Percentiles rank a stretch among this genome's conserved stretches.
phyloP scores from a whole-genome alignment of 2,329 filamentous ascomycete species.

The Monosporascus sp. region DNA sequence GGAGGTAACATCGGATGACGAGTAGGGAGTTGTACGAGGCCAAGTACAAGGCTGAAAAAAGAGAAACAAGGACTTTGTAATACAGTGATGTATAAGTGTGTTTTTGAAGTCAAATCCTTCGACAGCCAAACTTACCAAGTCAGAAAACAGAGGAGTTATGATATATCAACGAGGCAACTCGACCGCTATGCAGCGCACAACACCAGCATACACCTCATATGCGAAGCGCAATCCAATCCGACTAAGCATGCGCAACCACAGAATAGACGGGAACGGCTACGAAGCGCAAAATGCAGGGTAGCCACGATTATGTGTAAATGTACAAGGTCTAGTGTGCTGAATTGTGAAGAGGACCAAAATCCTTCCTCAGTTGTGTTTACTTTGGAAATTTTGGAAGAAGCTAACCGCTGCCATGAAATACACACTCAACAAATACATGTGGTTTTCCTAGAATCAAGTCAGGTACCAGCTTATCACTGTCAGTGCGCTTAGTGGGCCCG shows the following conservation, averaged over 20 bases:
- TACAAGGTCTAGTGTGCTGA: too few relatives aligned
- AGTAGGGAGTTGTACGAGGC: not conserved
- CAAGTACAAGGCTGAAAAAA: not conserved
- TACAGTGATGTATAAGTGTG: not conserved
- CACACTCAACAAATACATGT: not conserved
- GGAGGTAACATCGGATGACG: not conserved
- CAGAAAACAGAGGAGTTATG: too few relatives aligned
- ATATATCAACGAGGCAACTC: too few relatives aligned
- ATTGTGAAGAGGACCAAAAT: not conserved
- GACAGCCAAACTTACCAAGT: too few relatives aligned
- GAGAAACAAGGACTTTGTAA: not conserved
- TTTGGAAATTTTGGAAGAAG: not conserved
- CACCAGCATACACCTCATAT: too few relatives aligned
- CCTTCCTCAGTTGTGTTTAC: not conserved
- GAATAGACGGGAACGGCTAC: too few relatives aligned
- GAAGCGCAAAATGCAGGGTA: too few relatives aligned
- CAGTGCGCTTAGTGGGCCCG: not conserved
- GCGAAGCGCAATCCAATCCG: too few relatives aligned
- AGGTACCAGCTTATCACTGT: not conserved
- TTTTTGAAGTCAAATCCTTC: not conserved
- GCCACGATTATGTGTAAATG: too few relatives aligned
- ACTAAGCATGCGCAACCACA: too few relatives aligned
- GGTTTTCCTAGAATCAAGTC: not conserved
- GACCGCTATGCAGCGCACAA: too few relatives aligned
- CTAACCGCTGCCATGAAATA: not conserved